These are phyloP conservation scores for Nitzschia sp. DNA, from an alignment of 108 stramenopile genomes.

Conservation along the genomic window DNA sequence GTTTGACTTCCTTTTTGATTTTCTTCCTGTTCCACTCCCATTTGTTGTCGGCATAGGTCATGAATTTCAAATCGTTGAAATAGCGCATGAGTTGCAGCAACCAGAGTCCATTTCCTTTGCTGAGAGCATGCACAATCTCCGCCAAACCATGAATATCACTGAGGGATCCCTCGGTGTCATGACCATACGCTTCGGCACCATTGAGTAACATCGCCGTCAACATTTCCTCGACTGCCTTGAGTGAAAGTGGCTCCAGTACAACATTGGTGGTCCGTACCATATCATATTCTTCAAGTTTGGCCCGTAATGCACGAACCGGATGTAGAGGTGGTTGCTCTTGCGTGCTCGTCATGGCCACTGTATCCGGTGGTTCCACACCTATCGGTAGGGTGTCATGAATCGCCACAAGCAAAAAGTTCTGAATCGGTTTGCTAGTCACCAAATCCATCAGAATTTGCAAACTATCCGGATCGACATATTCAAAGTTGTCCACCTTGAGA, in stretches of 20 bases:
- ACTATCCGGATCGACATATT: conserved; percentile 21
- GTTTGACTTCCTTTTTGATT: conserved; percentile 16
- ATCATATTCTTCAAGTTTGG: neutral
- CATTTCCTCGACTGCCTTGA: conserved; percentile 13
- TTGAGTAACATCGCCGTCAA: conserved; percentile 9
- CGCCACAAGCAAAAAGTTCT: conserved; percentile 24
- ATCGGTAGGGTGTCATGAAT: conserved; percentile 1
- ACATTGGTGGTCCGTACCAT: conserved; percentile 3
- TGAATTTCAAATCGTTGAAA: conserved; percentile 11
- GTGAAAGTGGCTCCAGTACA: conserved; percentile 12
- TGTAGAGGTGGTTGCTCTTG: neutral
- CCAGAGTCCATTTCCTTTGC: conserved; percentile 21
- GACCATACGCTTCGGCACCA: neutral
- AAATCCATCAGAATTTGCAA: conserved; percentile 8
- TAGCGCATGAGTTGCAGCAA: conserved; percentile 11
- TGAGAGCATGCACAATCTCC: conserved; percentile 1
- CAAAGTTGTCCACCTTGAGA: conserved; percentile 27
- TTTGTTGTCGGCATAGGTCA: neutral
- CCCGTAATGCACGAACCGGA: neutral
- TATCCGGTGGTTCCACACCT: neutral
- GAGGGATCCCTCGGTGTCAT: neutral
- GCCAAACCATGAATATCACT: conserved; percentile 7
- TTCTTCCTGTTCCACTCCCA: conserved; percentile 20
- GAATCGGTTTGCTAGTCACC: conserved; percentile 4
- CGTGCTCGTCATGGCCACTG: neutral